Evolutionary conservation across 2,329 filamentous ascomycete species (phyloP), one percentile per base, ranked within the genome.

Genomic region (Cladophialophora immunda): DNA sequence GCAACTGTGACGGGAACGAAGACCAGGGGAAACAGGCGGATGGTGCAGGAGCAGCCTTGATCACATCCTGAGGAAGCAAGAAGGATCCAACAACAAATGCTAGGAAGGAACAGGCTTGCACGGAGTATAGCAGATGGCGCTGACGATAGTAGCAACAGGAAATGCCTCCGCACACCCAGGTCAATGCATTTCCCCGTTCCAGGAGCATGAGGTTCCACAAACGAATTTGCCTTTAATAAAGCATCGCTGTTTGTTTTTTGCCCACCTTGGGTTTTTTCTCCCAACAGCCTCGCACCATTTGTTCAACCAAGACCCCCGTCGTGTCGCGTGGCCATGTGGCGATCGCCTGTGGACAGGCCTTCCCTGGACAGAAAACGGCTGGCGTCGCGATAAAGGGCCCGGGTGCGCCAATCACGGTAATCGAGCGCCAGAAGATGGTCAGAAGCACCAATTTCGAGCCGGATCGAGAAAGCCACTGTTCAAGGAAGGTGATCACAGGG

Each of bases 41-140:
- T 38, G 19, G 22, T 36, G 63, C 64, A 68, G 47, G 64, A 66
- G 52, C 67, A 34, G 62, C 50, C 56, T 56, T 56, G 32, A 27
- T 68, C 60, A 68, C 65, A 61, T 67, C 41, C n/a, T 58, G 22
- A 32, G 50, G 45, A 22, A 45, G 62, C 61, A 64, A 52, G 62
- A 60, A 66, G 41, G 36, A 60, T 30, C 17, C 22, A 45, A 36
- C 25, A 6, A 65, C 30, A 52, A 58, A 9, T 62, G 45, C 50
- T 56, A 30, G 60, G 60, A 32, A 64, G 38, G 32, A 63, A 55
- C n/a, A 34, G 60, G 30, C 41, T 54, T 27, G 22, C 25, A 34
- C 30, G 61, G 53, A 52, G 45, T 58, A 59, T 45, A 52, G 32
- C 62, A 22, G 32, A 38, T 25, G 34, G 41, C 47, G 36, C 45